phyloP scores from a whole-genome alignment of 805 yeast species.

The Candida glaebosa region DNA sequence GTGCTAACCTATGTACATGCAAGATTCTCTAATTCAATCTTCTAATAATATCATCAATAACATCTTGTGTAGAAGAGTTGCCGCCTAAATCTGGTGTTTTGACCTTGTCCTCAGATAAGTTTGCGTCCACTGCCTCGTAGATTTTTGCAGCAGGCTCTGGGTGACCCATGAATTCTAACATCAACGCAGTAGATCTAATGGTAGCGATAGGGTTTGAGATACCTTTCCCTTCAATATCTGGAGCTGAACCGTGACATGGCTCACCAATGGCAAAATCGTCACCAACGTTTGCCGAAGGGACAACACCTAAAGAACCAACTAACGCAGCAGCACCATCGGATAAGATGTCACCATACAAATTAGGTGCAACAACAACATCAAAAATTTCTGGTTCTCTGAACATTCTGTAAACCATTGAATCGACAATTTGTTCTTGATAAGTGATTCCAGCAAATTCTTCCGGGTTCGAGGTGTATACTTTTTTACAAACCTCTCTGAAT shows the following conservation, averaged over 20 bases:
- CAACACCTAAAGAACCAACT: slow-evolving; percentile 96
- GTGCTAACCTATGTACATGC: slow-evolving; percentile 1
- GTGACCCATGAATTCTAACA: slow-evolving; percentile 96
- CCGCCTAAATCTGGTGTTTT: slow-evolving; percentile 98
- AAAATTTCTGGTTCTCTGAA: slow-evolving; percentile 97
- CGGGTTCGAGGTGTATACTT: slow-evolving; percentile 54
- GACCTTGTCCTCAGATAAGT: slow-evolving; percentile 71
- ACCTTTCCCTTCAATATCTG: slow-evolving; percentile 95
- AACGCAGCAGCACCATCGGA: slow-evolving; percentile 98
- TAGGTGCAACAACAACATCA: slow-evolving; percentile 98
- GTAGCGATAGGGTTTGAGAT: slow-evolving; percentile 97
- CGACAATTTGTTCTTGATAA: slow-evolving; percentile 94
- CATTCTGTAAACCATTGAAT: slow-evolving; percentile 98
- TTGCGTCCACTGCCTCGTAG: slow-evolving; percentile 91
- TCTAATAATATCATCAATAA: slow-evolving; percentile 74
- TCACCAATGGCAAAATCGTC: slow-evolving; percentile 96
- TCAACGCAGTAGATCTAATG: slow-evolving; percentile 91
- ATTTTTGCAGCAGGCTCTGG: slow-evolving; percentile 86
- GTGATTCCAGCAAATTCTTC: slow-evolving; percentile 57
- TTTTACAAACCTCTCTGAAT: slow-evolving; percentile 82
- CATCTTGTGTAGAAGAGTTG: slow-evolving; percentile 78
- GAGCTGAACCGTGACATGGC: slow-evolving; percentile 99
- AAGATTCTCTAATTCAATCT: slow-evolving; percentile 27
- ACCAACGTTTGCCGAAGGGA: slow-evolving; percentile 97
- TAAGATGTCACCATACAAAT: slow-evolving; percentile 94